These are phyloP conservation scores for Fraxinus anomala DNA, from an alignment of 257 asterid species.

Conservation along the genomic window DNA sequence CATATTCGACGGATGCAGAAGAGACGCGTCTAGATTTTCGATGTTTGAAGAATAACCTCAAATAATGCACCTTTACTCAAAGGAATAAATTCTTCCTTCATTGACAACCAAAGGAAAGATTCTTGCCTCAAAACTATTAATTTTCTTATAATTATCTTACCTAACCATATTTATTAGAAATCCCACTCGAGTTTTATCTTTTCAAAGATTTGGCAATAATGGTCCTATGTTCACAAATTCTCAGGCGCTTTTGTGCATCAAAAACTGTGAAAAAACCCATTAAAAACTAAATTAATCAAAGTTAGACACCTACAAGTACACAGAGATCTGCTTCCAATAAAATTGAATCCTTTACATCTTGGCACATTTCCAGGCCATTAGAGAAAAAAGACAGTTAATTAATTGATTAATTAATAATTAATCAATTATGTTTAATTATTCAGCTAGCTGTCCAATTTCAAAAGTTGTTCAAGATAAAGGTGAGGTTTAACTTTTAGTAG, in stretches of 20 bases:
- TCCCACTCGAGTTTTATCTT: background rate
- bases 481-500: constrained; percentile 49
- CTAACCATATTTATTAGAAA: background rate
- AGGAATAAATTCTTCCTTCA: constrained; percentile 52
- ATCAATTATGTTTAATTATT: too few species aligned
- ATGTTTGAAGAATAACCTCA: background rate
- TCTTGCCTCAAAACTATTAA: constrained; percentile 34
- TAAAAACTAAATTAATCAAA: background rate
- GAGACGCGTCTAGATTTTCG: background rate
- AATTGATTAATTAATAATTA: background rate
- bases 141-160: constrained; percentile 13
- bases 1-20: background rate
- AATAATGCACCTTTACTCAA: constrained; percentile 1
- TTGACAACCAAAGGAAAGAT: constrained; percentile 52
- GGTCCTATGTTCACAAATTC: background rate
- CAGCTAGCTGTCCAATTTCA: background rate
- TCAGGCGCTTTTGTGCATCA: background rate
- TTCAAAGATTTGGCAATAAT: constrained; percentile 5
- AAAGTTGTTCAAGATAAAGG: constrained; percentile 31
- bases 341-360: background rate
- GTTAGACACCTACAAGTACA: background rate
- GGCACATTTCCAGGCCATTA: background rate
- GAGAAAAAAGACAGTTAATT: too few species aligned
- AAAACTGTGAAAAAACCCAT: background rate
- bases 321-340: background rate